phyloP scores from a whole-genome alignment of 345 rosid genomes.

The Salix dunnii region DNA sequence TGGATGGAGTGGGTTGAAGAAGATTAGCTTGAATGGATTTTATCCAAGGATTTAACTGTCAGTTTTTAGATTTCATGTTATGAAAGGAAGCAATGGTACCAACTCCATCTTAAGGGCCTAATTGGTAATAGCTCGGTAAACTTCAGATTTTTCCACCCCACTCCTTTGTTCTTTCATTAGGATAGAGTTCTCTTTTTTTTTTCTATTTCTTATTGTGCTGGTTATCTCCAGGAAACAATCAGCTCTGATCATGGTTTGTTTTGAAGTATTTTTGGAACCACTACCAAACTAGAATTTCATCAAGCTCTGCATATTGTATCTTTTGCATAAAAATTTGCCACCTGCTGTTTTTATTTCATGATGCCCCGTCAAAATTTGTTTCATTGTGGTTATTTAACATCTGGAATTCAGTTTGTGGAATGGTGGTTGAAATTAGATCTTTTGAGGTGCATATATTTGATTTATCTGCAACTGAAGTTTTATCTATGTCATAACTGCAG shows the following conservation, averaged over 20 bases:
- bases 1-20: not conserved
- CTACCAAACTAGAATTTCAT: not conserved
- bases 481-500: conserved; percentile 25
- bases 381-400: not conserved
- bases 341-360: not conserved
- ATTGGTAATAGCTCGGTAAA: not conserved
- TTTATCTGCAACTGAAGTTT: not conserved
- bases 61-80: not conserved
- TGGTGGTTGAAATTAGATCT: not conserved
- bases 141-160: no score
- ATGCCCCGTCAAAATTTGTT: not conserved
- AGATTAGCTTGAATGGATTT: not conserved
- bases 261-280: not conserved
- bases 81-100: not conserved
- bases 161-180: not conserved
- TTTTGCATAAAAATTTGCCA: not conserved
- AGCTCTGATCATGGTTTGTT: not conserved
- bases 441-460: not conserved
- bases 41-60: not conserved
- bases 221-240: not conserved
- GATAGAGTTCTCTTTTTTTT: not conserved
- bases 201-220: not conserved
- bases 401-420: not conserved
- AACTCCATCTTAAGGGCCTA: not conserved
- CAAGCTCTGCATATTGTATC: not conserved